A percentile compares a stretch with the other conserved stretches of the same genome.
phyloP scores from a whole-genome alignment of 352 stramenopile species.

The Pythium brachiatum region DNA sequence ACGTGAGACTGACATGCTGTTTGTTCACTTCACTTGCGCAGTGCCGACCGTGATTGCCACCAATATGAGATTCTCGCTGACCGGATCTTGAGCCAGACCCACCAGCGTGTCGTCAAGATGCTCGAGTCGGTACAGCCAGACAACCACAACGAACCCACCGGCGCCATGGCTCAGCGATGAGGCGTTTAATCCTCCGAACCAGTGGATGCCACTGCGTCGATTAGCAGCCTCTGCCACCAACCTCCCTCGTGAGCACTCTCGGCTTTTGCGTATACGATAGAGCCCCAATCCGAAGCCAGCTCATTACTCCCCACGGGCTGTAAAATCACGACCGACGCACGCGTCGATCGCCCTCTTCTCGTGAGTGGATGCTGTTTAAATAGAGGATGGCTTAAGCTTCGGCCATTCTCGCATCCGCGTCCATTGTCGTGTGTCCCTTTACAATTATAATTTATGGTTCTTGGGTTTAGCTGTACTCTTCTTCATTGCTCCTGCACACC shows the following conservation, averaged over 20 bases:
- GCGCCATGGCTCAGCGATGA: neutral
- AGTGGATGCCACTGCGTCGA: neutral
- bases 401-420: neutral
- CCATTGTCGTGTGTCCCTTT: neutral
- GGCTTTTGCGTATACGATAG: neutral
- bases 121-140: conserved; percentile 64
- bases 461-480: neutral
- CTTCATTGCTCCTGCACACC: neutral
- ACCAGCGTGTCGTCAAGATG: conserved; percentile 69
- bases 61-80: conserved; percentile 72
- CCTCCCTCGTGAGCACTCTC: too few relatives aligned
- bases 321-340: neutral
- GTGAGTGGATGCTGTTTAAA: neutral
- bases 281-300: neutral
- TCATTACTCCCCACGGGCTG: neutral
- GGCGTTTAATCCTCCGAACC: too few relatives aligned
- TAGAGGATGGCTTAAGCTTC: neutral
- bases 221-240: too few relatives aligned
- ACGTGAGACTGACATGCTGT: neutral
- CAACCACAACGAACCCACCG: conserved; percentile 54
- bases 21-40: conserved; percentile 24
- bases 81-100: conserved; percentile 37
- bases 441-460: neutral
- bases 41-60: conserved; percentile 73
- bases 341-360: neutral